Conservation (phyloP, 371 early-diverging fungal genomes). For the Basidiobolus meristosporus region DNA sequence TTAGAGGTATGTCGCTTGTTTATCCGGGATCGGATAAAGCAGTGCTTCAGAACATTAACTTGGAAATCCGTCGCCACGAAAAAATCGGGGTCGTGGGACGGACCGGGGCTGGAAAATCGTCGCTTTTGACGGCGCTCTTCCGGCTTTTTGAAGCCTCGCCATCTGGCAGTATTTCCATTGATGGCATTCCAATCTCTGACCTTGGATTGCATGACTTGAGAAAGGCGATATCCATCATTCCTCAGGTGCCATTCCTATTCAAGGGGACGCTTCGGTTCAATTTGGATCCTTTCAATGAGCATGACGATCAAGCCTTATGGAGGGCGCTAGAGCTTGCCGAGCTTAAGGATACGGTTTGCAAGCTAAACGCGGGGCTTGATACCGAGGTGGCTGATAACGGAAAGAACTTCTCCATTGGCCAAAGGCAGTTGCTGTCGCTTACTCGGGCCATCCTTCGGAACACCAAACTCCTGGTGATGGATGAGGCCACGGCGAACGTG, state of each 20-base stretch:
- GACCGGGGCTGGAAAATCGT: conserved; percentile 90
- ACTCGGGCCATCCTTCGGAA: conserved; percentile 19
- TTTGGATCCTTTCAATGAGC: conserved; percentile 62
- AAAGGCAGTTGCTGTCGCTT: conserved; percentile 26
- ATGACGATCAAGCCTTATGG: conserved; percentile 69
- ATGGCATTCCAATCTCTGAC: conserved; percentile 39
- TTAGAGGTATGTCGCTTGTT: conserved; percentile 29
- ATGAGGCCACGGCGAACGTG: conserved; percentile 9
- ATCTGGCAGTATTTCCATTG: conserved; percentile 36
- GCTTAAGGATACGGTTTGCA: conserved; percentile 33
- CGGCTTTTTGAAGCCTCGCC: conserved; percentile 68
- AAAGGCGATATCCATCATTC: conserved; percentile 29
- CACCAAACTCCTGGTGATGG: conserved; percentile 30
- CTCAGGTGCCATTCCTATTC: conserved; percentile 87
- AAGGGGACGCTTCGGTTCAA: conserved; percentile 42
- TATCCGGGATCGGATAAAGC: conserved; percentile 41
- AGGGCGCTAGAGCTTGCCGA: conserved; percentile 51
- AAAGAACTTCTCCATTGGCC: conserved; percentile 30
- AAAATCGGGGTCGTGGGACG: conserved; percentile 84
- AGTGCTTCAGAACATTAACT: conserved; percentile 38
- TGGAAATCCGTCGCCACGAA: conserved; percentile 26
- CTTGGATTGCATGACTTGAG: conserved; percentile 41
- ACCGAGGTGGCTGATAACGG: conserved; percentile 18
- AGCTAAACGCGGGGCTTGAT: conserved; percentile 7
- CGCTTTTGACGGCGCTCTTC: conserved; percentile 72